Conservation (phyloP, 495 filamentous ascomycete genomes). For the Articulospora tetracladia region DNA sequence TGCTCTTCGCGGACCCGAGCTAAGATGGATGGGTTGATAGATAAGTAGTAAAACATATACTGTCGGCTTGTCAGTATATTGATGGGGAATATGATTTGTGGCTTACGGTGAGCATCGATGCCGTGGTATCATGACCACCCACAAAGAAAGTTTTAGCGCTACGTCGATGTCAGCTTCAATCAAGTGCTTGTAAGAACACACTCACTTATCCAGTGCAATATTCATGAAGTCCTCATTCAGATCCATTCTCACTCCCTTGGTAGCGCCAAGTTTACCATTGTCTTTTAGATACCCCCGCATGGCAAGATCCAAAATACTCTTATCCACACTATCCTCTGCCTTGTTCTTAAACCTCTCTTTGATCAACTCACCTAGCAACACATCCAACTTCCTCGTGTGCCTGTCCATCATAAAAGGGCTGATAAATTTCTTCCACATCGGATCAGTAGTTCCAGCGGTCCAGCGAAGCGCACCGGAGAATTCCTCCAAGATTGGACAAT, state of each 20-base stretch:
- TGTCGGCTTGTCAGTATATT: too few species aligned
- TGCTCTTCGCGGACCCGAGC: conserved; percentile 40
- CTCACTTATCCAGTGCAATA: conserved; percentile 14
- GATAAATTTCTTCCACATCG: conserved; percentile 5
- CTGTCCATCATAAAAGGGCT: conserved; percentile 1
- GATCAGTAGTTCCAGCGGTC: conserved; percentile 1
- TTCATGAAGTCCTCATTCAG: conserved; percentile 8
- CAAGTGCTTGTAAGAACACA: neutral
- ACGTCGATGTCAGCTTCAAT: neutral
- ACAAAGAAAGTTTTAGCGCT: conserved; percentile 40
- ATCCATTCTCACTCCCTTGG: neutral
- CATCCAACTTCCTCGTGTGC: conserved; percentile 10
- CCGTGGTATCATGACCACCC: conserved; percentile 48
- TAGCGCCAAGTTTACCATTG: neutral
- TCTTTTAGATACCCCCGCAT: conserved; percentile 75
- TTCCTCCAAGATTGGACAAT: conserved; percentile 1
- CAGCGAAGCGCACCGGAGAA: neutral
- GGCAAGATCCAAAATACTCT: conserved; percentile 97
- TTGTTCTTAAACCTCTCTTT: conserved; percentile 3
- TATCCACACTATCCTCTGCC: conserved; percentile 65
- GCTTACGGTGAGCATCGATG: conserved; percentile 19
- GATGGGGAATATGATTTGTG: too few species aligned
- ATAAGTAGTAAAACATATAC: conserved; percentile 45
- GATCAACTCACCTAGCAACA: neutral
- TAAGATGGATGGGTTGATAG: conserved; percentile 36